Percentiles rank a stretch among this genome's conserved stretches.
Conservation (phyloP, 73 alveolate genomes). For the Strombidium stylifer region DNA sequence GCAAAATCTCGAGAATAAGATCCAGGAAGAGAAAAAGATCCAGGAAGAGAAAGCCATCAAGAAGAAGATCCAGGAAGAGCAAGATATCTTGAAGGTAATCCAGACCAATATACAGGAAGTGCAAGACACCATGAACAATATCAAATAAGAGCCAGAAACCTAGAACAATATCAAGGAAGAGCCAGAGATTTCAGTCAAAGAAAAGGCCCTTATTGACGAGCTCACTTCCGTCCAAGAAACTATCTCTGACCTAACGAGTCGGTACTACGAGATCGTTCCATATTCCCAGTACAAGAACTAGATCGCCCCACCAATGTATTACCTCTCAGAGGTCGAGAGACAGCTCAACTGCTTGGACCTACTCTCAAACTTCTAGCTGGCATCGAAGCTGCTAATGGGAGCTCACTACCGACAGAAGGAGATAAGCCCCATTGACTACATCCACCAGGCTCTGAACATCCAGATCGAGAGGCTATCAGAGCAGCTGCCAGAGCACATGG, state of each 20-base stretch:
- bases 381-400: constrained; percentile 86
- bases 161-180: constrained; percentile 48
- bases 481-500: constrained; percentile 67
- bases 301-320: constrained; percentile 82
- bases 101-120: constrained; percentile 69
- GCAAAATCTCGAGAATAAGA: no score
- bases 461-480: constrained; percentile 58
- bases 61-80: constrained; percentile 67
- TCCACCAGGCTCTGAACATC: constrained; percentile 75
- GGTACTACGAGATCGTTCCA: constrained; percentile 88
- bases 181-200: constrained; percentile 35
- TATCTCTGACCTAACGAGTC: constrained; percentile 59
- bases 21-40: no score
- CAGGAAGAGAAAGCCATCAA: no score
- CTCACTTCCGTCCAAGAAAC: constrained; percentile 61
- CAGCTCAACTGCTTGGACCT: constrained; percentile 70
- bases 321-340: constrained; percentile 36
- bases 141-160: constrained; percentile 61
- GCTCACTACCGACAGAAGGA: constrained; percentile 62
- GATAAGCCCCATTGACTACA: constrained; percentile 91
- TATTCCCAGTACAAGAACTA: constrained; percentile 61
- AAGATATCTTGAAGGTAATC: constrained; percentile 70
- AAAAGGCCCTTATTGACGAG: constrained; percentile 36
- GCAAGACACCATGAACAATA: constrained; percentile 63
- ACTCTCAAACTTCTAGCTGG: constrained; percentile 81